phyloP scores from a whole-genome alignment of 371 early-diverging fungal species.

The Funneliformis caledonium region DNA sequence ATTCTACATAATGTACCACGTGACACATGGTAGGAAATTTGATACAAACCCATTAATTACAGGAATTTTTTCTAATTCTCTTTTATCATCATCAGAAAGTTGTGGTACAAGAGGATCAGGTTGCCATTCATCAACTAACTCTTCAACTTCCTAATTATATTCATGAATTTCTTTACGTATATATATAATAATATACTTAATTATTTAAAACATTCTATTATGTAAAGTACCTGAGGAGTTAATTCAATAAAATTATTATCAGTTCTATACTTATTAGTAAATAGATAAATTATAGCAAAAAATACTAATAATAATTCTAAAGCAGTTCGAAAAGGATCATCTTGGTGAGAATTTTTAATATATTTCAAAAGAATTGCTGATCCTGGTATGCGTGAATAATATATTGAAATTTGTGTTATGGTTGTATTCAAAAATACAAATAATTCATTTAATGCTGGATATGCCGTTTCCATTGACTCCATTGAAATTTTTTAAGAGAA shows the following conservation, averaged over 20 bases:
- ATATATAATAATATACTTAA: neutral
- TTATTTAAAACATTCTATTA: neutral
- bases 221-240: constrained; percentile 74
- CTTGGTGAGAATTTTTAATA: constrained; percentile 90
- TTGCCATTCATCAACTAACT: constrained; percentile 94
- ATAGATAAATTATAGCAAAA: constrained; percentile 90
- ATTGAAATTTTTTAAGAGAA: too few relatives aligned
- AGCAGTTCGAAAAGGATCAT: constrained; percentile 93
- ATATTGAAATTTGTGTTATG: constrained; percentile 26
- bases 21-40: neutral
- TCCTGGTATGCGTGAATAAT: constrained; percentile 65
- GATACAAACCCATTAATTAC: constrained; percentile 68
- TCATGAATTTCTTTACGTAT: neutral
- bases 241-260: constrained; percentile 81
- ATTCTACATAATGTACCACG: neutral
- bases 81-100: constrained; percentile 70
- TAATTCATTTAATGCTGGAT: constrained; percentile 34
- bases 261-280: constrained; percentile 84
- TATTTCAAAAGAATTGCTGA: constrained; percentile 78
- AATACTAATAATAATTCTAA: constrained; percentile 86
- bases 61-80: constrained; percentile 81
- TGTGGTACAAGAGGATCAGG: constrained; percentile 94
- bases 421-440: constrained; percentile 32
- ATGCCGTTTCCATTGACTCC: constrained; percentile 8
- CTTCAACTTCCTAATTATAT: constrained; percentile 83